Percentiles rank a stretch among this genome's conserved stretches.
Conservation (phyloP, 208 protist species). For the Leishmania martiniquensis region DNA sequence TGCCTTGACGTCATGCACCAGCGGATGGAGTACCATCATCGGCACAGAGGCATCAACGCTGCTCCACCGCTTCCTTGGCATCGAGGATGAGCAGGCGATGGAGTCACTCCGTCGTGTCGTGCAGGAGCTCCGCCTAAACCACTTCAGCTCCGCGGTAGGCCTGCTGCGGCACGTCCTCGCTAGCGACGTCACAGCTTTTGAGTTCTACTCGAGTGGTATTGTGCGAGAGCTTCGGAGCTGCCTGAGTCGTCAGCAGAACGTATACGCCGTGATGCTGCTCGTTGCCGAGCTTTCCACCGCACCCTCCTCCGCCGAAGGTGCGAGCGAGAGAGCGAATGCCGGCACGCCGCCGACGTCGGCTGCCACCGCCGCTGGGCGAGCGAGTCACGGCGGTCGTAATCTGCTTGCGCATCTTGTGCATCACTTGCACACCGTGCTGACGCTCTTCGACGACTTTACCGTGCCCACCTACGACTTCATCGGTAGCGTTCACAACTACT, state of each 20-base stretch:
- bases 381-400: conserved; percentile 2
- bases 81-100: conserved; percentile 42
- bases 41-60: conserved; percentile 44
- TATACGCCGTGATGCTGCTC: conserved; percentile 35
- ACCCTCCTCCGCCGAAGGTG: not conserved
- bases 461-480: conserved; percentile 28
- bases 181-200: conserved; percentile 61
- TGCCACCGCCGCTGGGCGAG: not conserved
- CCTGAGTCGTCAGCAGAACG: conserved; percentile 21
- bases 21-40: conserved; percentile 52
- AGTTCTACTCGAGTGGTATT: conserved; percentile 63
- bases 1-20: conserved; percentile 18
- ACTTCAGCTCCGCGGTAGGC: conserved; percentile 43
- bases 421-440: conserved; percentile 41
- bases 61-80: conserved; percentile 35
- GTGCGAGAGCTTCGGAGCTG: conserved; percentile 30
- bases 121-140: conserved; percentile 40
- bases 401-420: conserved; percentile 31
- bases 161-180: conserved; percentile 46
- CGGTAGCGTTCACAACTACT: conserved; percentile 22
- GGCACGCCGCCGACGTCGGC: not conserved
- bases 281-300: conserved; percentile 20
- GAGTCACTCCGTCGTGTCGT: conserved; percentile 43
- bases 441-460: conserved; percentile 37
- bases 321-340: not conserved